Evolutionary conservation across 352 stramenopile species (phyloP).

Genomic region (Blastocystis sp.): DNA sequence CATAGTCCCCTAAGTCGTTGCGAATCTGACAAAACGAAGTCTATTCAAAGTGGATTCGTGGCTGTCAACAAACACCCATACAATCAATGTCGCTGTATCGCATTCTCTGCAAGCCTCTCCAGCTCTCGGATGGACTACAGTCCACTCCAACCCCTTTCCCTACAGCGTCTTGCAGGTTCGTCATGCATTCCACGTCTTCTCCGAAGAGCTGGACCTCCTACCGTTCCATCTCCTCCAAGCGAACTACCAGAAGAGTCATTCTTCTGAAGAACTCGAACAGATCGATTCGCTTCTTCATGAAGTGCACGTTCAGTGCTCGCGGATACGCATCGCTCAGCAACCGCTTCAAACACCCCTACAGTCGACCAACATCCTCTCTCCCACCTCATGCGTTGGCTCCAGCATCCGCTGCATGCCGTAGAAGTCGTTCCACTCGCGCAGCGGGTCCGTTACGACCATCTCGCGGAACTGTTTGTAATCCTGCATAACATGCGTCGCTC

Average conservation of each 20-base stretch:
- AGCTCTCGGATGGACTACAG: constrained; percentile 9
- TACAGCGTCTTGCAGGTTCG: not conserved
- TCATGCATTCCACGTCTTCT: not conserved
- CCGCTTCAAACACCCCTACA: not conserved
- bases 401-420: not conserved
- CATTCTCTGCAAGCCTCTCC: not conserved
- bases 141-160: not conserved
- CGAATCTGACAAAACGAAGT: not conserved
- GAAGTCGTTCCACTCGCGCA: not conserved
- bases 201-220: not conserved
- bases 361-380: not conserved
- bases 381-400: not conserved
- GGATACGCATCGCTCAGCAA: constrained; percentile 15
- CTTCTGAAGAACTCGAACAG: not conserved
- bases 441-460: not conserved
- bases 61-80: constrained; percentile 17
- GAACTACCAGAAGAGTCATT: not conserved
- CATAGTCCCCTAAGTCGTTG: not conserved
- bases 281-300: not conserved
- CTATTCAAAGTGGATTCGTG: not conserved
- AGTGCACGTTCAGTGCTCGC: not conserved
- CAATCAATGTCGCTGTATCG: not conserved
- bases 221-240: not conserved
- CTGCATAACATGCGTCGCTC: not conserved
- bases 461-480: not conserved